Conservation (phyloP, 148 eudicot species). For the Rhododendron ovatum region DNA sequence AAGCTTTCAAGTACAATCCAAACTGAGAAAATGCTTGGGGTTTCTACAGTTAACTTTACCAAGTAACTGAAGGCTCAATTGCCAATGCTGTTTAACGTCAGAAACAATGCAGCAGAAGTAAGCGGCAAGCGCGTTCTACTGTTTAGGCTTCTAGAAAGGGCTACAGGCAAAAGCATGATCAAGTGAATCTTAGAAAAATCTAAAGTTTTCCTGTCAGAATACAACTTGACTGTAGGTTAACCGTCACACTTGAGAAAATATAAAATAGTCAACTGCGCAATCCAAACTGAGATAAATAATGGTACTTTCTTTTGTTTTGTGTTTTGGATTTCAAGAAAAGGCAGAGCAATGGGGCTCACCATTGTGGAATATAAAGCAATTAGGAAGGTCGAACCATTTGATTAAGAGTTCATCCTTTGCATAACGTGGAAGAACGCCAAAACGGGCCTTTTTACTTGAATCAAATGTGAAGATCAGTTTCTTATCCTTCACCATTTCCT, state of each 20-base stretch:
- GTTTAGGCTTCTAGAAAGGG: neutral
- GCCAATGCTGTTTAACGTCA: neutral
- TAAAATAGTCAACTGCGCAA: neutral
- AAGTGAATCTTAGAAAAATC: neutral
- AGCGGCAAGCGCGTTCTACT: neutral
- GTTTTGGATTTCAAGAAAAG: neutral
- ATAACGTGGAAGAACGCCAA: slow-evolving; percentile 92
- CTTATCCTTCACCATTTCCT: slow-evolving; percentile 95
- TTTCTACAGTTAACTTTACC: neutral
- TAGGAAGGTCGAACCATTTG: slow-evolving; percentile 98
- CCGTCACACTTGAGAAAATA: neutral
- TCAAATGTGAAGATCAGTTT: slow-evolving; percentile 66
- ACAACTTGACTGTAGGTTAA: neutral
- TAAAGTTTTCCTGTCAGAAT: neutral
- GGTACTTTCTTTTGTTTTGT: neutral
- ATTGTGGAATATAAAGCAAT: slow-evolving; percentile 95
- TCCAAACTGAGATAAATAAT: neutral
- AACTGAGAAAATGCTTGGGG: no score
- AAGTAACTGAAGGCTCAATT: neutral
- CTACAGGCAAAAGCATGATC: neutral
- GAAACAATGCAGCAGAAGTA: neutral
- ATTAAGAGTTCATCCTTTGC: slow-evolving; percentile 79
- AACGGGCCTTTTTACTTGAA: slow-evolving; percentile 71
- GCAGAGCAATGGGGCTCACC: slow-evolving; percentile 42
- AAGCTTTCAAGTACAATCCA: no score